Base-by-base conservation (phyloP, 2,329 filamentous ascomycete species). In the Akanthomyces uredinophilus region DNA sequence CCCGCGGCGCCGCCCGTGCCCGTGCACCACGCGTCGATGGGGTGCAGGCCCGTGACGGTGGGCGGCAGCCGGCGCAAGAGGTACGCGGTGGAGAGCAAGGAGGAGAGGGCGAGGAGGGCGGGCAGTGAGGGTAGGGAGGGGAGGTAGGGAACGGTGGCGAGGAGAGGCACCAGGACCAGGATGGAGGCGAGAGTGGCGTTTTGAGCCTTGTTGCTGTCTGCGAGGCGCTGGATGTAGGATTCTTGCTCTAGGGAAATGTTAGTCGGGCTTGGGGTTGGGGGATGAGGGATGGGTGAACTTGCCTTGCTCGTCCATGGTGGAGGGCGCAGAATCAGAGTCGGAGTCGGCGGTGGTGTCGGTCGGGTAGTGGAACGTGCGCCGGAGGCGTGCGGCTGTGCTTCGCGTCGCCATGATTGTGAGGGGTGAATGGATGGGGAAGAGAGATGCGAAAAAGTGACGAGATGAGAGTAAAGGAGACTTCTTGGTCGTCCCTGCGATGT, bases 11-110 rank as follows among this genome's bases (percentile, higher is more conserved):
- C 59, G 32, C 67, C 65, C 57, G 56, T 68, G 69, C 70, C 74
- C 16, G 52, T 35, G 32, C 7, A 11, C 66, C 80, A 79, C 1
- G 71, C 70, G 64, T 87, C 84, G 16, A 87, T 73, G 0, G 70
- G 62, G 0, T 71, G 53, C 35, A 87, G 77, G n/a, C 83, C 83
- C 0, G 85, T 87, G 2, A 75, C 71, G 0, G 79, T 77, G 0
- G 86, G 78, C 0, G 83, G 83, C 10, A 88, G 78, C 43, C 72
- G 76, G 66, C 81, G 78, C 1, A 91, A 76, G 1, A 87, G 79
- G 71, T 84, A 91, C 0, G 83, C 81, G 4, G 86, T 89, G 3
- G 81, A 82, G 20, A 80, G 75, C 20, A 92, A 80, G 27, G 85
- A 89, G 0, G 84, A 81, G n/a, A 90, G 77, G 50, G 81, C 79